Base-by-base conservation (phyloP, 257 asterid genomes). In the Solanum chiquidenum region DNA sequence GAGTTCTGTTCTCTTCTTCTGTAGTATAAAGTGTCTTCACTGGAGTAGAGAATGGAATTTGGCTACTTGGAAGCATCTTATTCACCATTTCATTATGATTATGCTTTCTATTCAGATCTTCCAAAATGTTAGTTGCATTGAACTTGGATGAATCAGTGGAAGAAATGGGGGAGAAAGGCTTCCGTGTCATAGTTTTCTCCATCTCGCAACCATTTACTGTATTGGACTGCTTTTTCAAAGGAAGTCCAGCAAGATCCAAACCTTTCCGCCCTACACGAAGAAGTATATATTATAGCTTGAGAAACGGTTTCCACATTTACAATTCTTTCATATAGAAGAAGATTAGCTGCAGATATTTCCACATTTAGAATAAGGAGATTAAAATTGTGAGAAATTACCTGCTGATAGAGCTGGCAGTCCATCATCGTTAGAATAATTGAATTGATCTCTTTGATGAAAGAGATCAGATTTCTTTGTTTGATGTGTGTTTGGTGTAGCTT, bases 91-190 rank as follows among this genome's bases (percentile, higher is more conserved):
- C 96, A 52, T 86, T 89, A 12, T 95, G 96, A 44, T 86, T 89
- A 18, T 94, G 96, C 74, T 96, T 96, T 80, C 88, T 90, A 92
- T 91, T 92, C 66, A 89, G 84, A 82, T 96, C 99, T 52, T 94
- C 96, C 86, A 94, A 60, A 37, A 94, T 90, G 86, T 95, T 93
- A 62, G 93, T 80, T 38, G 88, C 94, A 34, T 91, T 93, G 38
- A 98, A 89, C 86, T 87, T 93, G n/a, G 98, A 93, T 18, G 98
- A 93, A 52, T 95, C 98, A 9, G 94, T 92, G 66, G 98, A 93
- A 86, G 96, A 92, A 88, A 97, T 91, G 79, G 98, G 99, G 64
- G 99, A 97, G 91, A 97, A 97, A 20, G 99, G 99, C 91, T 89
- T 95, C 82, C 99, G 92, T 25, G 69, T 88, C 89, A 91, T 88